These are phyloP conservation scores for Annulohypoxylon maeteangense DNA, from an alignment of 495 filamentous ascomycete species.

Conservation along the genomic window DNA sequence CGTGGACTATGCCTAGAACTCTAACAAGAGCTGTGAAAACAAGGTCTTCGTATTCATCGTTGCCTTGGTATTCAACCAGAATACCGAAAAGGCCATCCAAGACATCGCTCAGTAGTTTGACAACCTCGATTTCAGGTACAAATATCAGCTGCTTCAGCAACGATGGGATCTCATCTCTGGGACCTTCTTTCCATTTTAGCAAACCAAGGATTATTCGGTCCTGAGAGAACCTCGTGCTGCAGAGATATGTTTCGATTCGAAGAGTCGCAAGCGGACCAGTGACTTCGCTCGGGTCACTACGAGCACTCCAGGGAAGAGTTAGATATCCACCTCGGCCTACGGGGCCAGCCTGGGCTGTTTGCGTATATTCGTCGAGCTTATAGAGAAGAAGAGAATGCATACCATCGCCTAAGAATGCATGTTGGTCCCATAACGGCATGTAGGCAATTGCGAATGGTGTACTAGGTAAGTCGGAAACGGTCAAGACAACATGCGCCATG, in stretches of 20 bases:
- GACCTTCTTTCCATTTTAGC: conserved; percentile 83
- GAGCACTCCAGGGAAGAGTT: conserved; percentile 78
- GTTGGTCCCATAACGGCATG: conserved; percentile 92
- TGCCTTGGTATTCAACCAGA: conserved; percentile 84
- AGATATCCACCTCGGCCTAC: conserved; percentile 83
- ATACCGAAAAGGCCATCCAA: conserved; percentile 94
- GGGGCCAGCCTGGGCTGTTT: conserved; percentile 59
- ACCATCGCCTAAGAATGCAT: conserved; percentile 91
- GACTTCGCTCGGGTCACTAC: conserved; percentile 74
- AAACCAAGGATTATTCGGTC: conserved; percentile 88
- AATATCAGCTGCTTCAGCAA: conserved; percentile 87
- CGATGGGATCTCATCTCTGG: conserved; percentile 72
- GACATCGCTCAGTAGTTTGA: conserved; percentile 90
- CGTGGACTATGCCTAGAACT: conserved; percentile 92
- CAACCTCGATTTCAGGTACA: conserved; percentile 96
- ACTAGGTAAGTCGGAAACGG: conserved; percentile 82
- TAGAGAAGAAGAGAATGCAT: conserved; percentile 84
- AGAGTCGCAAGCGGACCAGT: conserved; percentile 80
- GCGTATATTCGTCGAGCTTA: conserved; percentile 87
- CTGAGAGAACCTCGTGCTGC: conserved; percentile 95
- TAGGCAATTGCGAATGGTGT: conserved; percentile 90
- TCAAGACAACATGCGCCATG: conserved; percentile 88
- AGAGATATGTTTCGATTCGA: conserved; percentile 85
- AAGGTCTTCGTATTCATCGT: conserved; percentile 91
- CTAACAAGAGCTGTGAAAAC: conserved; percentile 90